Base-by-base conservation (phyloP, 768 basidiomycete species). In the Lanmaoa rubissima region DNA sequence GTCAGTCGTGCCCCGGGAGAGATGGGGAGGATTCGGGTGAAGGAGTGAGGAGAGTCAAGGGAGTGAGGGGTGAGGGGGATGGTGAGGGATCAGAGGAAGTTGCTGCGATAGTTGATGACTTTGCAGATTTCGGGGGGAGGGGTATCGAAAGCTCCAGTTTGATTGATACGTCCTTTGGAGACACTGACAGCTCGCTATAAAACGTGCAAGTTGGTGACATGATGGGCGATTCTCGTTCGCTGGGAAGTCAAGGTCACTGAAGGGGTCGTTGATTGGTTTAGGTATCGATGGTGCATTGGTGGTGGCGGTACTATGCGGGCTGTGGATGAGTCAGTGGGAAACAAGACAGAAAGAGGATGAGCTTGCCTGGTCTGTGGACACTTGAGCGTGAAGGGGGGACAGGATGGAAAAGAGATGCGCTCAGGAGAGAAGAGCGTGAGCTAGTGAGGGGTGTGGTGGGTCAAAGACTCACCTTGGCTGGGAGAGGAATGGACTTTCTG, bases 1-100 rank as follows among this genome's bases (percentile, higher is more conserved):
- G 66, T 68, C 65, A 47, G 54, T 69, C 68, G 53, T 70, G 68
- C 13, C 66, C 64, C 16, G 68, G 63, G 48, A 62, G 54, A 7
- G 62, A 63, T 0, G 67, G 65, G 2, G 69, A 69, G 0, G 63
- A 53, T 6, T 60, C 57, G 14, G 65, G 63, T 3, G 64, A 61
- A 10, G 66, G 62, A 16, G 68, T 61, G 21, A 69, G 58, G 0
- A 64, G 68, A 11, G 68, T 58, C 19, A 63, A 47, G 1, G 66
- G 69, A 1, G 63, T 61, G 17, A 63, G 60, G 1, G 60, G 61
- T 7, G 64, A 64, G 10, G 58, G 52, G 14, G 65, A 52, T 1
- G 54, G 32, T 11, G 34, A 43, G 3, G 52, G 16, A n/a, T 59
- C 35, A 1, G 53, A 38, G 7, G 40, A 45, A 13, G 45, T 13